Conservation (phyloP, 371 early-diverging fungal species). For the Mortierella sp. region DNA sequence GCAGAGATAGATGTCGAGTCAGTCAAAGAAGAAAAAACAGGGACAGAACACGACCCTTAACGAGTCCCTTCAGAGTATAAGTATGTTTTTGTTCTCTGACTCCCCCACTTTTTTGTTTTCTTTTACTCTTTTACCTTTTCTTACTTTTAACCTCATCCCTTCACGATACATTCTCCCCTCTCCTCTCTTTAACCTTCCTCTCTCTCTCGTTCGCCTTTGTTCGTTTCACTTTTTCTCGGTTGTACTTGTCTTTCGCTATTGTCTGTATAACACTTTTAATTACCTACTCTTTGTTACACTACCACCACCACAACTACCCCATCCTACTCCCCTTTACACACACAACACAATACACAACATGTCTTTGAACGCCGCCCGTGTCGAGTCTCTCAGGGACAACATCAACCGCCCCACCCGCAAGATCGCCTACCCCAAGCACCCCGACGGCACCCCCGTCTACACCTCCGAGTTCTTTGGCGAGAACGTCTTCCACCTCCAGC, state of each 20-base stretch:
- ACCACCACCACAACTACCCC: neutral
- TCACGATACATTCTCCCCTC: neutral
- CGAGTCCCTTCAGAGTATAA: neutral
- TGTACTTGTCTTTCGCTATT: neutral
- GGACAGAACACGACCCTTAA: neutral
- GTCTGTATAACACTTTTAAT: neutral
- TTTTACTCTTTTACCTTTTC: neutral
- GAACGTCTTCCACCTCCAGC: conserved; percentile 92
- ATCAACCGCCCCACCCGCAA: conserved; percentile 68
- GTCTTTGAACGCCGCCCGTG: conserved; percentile 57
- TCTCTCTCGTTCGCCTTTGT: neutral
- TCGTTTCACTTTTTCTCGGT: neutral
- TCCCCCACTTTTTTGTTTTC: conserved; percentile 6
- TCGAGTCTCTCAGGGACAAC: conserved; percentile 62
- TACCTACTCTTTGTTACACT: neutral
- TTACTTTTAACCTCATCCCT: neutral
- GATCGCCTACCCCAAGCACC: conserved; percentile 79
- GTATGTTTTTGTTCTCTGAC: neutral
- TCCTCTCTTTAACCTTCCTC: conserved; percentile 8
- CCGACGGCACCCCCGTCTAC: conserved; percentile 78
- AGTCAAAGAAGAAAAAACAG: too few relatives aligned
- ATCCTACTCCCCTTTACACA: neutral
- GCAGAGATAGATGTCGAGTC: neutral
- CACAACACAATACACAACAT: conserved; percentile 14
- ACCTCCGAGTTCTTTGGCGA: conserved; percentile 92